Evolutionary conservation across 352 stramenopile genomes (phyloP).

Genomic region (Globisporangium iwayamae): DNA sequence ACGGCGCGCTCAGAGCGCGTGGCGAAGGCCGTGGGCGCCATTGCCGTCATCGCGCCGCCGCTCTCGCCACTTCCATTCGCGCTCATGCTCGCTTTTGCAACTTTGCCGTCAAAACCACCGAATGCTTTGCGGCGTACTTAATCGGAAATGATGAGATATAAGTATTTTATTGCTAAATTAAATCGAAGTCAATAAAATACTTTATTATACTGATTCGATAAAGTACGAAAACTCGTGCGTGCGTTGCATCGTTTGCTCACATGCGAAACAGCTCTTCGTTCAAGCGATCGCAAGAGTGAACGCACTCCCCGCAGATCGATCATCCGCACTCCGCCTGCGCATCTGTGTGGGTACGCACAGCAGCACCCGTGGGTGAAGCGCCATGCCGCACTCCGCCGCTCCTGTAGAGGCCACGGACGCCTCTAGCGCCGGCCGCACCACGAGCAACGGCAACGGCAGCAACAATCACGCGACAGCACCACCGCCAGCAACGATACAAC

Average conservation of each 20-base stretch:
- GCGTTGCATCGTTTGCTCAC: not conserved
- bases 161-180: too few species aligned
- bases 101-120: conserved; percentile 9
- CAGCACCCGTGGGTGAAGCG: not conserved
- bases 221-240: not conserved
- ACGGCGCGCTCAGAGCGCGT: conserved; percentile 71
- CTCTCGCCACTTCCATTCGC: not conserved
- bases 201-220: too few species aligned
- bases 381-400: not conserved
- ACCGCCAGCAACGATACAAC: conserved; percentile 1
- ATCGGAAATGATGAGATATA: too few species aligned
- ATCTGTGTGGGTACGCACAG: not conserved
- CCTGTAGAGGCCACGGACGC: not conserved
- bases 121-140: not conserved
- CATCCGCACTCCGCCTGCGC: not conserved
- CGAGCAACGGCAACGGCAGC: conserved; percentile 1
- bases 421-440: not conserved
- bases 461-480: conserved; percentile 7
- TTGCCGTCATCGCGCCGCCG: not conserved
- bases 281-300: not conserved
- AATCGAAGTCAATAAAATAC: too few species aligned
- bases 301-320: not conserved
- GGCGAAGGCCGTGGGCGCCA: conserved; percentile 32
- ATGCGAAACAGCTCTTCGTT: conserved; percentile 9
- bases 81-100: not conserved